phyloP scores from a whole-genome alignment of 2,329 filamentous ascomycete genomes.

The Cladorrhinum sp. region DNA sequence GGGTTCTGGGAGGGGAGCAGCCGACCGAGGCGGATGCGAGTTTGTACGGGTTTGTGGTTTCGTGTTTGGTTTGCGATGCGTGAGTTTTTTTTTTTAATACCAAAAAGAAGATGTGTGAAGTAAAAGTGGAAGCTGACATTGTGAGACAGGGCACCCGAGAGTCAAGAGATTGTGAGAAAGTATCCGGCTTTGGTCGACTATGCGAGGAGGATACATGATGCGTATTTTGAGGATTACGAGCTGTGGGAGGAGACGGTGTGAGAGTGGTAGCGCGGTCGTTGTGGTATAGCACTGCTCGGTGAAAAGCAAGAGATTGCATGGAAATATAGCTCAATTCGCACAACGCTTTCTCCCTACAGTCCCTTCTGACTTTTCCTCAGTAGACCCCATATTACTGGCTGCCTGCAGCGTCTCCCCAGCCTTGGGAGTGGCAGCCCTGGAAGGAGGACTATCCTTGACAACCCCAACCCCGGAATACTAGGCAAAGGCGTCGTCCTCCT shows the following conservation, averaged over 20 bases:
- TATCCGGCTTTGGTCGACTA: conserved; percentile 54
- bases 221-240: conserved; percentile 58
- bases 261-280: neutral
- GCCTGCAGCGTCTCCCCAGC: neutral
- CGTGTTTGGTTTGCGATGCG: conserved; percentile 51
- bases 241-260: conserved; percentile 28
- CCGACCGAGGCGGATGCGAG: conserved; percentile 58
- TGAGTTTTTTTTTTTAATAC: conserved; percentile 41
- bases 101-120: too few relatives aligned
- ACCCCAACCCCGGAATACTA: neutral
- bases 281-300: too few relatives aligned
- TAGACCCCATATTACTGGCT: neutral
- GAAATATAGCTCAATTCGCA: too few relatives aligned
- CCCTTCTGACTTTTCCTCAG: neutral
- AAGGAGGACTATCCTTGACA: neutral
- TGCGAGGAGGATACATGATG: conserved; percentile 51
- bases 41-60: conserved; percentile 56
- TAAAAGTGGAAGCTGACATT: conserved; percentile 16
- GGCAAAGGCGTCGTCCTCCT: too few relatives aligned
- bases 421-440: neutral
- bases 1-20: conserved; percentile 50
- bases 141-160: conserved; percentile 43
- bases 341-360: too few relatives aligned
- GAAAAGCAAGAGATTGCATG: too few relatives aligned
- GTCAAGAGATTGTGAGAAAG: conserved; percentile 41